Evolutionary conservation across 306 rosid species (phyloP).

Genomic region (Vigna angularis): DNA sequence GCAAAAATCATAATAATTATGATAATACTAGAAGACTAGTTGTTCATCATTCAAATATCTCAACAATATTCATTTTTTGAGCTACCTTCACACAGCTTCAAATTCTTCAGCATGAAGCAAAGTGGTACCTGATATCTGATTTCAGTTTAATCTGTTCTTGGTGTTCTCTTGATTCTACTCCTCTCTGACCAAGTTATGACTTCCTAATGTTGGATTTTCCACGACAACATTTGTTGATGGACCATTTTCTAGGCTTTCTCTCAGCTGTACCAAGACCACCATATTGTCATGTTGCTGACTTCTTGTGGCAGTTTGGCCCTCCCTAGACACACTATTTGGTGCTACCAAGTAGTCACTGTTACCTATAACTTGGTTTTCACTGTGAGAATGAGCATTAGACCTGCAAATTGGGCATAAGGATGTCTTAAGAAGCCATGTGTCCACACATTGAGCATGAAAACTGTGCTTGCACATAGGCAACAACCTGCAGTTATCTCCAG

Average conservation of each 20-base stretch:
- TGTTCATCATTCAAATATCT: conserved; percentile 8
- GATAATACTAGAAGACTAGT: background rate
- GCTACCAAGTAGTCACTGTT: conserved; percentile 37
- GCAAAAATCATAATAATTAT: background rate
- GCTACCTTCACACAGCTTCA: conserved; percentile 10
- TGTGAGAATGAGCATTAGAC: conserved; percentile 42
- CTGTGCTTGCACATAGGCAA: conserved; percentile 67
- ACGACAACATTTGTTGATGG: background rate
- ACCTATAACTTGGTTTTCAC: conserved; percentile 25
- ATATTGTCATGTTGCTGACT: background rate
- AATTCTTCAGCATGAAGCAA: conserved; percentile 5
- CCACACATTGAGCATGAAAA: conserved; percentile 72
- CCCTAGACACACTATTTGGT: conserved; percentile 31
- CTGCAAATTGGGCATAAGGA: conserved; percentile 70
- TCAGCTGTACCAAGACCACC: conserved; percentile 3
- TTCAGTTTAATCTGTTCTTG: conserved; percentile 5
- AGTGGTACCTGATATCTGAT: conserved; percentile 10
- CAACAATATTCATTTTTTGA: background rate
- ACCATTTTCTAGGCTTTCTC: conserved; percentile 44
- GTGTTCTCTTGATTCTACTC: conserved; percentile 38
- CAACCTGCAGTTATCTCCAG: conserved; percentile 68
- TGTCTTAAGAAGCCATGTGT: conserved; percentile 64
- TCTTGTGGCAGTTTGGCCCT: background rate
- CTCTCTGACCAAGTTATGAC: background rate
- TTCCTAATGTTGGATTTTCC: conserved; percentile 36